These are phyloP conservation scores for Paecilomyces sp. DNA, from an alignment of 2,329 filamentous ascomycete genomes.

Conservation along the genomic window DNA sequence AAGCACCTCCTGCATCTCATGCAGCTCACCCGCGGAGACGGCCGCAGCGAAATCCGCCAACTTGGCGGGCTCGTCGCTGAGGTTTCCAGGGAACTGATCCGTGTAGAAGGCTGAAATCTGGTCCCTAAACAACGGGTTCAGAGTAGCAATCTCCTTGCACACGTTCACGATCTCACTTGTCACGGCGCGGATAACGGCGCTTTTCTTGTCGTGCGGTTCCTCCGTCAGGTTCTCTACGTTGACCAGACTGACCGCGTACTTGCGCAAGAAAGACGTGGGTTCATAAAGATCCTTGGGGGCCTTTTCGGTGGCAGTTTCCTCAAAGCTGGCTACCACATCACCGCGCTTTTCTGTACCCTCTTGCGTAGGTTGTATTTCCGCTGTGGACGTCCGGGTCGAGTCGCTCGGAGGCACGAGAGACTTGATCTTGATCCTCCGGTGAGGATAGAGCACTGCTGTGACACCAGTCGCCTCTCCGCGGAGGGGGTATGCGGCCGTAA, in stretches of 20 bases:
- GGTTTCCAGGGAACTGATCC: conserved; percentile 88
- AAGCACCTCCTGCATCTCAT: conserved; percentile 86
- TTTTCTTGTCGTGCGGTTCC: conserved; percentile 84
- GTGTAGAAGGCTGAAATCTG: conserved; percentile 97
- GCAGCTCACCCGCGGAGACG: conserved; percentile 86
- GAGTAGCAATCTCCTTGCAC: conserved; percentile 90
- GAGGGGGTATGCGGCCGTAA: conserved; percentile 91
- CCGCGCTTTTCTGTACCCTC: conserved; percentile 67
- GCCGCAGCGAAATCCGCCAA: conserved; percentile 95
- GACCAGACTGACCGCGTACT: conserved; percentile 87
- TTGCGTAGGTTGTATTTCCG: conserved; percentile 24
- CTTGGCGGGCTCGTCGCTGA: conserved; percentile 90
- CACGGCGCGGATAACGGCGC: conserved; percentile 78
- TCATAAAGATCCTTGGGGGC: conserved; percentile 60
- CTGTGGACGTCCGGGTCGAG: conserved; percentile 21
- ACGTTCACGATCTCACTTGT: conserved; percentile 98
- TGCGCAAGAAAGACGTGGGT: conserved; percentile 82
- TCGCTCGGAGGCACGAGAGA: conserved; percentile 64
- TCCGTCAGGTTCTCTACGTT: conserved; percentile 91
- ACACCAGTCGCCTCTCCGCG: conserved; percentile 72
- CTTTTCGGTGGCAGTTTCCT: conserved; percentile 65
- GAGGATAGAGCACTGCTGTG: conserved; percentile 91
- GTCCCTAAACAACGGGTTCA: conserved; percentile 93
- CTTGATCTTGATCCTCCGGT: conserved; percentile 86
- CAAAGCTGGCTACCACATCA: conserved; percentile 94